Percentiles rank a stretch among this genome's conserved stretches.
Conservation (phyloP, 2,329 filamentous ascomycete species). For the Pseudopyrenochaeta lycopersici region DNA sequence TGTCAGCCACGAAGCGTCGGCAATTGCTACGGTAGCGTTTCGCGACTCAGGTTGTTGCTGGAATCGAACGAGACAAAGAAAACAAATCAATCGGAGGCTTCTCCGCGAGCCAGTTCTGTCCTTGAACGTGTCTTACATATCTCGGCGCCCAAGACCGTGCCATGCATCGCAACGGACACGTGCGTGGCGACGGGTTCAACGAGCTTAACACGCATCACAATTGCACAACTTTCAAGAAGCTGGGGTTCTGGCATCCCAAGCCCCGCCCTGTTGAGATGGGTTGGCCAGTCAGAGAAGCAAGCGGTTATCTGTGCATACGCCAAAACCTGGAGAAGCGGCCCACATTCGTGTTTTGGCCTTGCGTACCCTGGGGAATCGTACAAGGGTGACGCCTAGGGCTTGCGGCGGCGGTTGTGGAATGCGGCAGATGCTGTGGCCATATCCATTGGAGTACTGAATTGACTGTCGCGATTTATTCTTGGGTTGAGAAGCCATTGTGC, state of each 20-base stretch:
- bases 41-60: not conserved
- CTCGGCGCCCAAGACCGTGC: not conserved
- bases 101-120: not conserved
- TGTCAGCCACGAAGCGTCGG: not conserved
- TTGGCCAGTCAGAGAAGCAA: not conserved
- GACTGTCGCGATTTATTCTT: not conserved
- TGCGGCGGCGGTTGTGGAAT: not conserved
- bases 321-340: not conserved
- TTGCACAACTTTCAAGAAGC: not conserved
- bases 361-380: not conserved
- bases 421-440: constrained; percentile 5
- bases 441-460: too few relatives aligned
- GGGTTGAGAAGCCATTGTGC: not conserved
- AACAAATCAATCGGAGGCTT: not conserved
- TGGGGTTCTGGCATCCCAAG: not conserved
- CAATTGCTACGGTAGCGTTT: not conserved
- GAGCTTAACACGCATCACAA: not conserved
- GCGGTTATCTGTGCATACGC: not conserved
- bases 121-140: not conserved
- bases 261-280: not conserved
- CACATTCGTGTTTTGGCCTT: not conserved
- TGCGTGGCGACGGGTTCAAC: not conserved
- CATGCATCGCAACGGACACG: not conserved
- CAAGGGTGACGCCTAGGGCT: not conserved
- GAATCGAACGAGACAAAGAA: too few relatives aligned